Conservation (phyloP, 75 land plant species). For the Ceratopteris richardii region DNA sequence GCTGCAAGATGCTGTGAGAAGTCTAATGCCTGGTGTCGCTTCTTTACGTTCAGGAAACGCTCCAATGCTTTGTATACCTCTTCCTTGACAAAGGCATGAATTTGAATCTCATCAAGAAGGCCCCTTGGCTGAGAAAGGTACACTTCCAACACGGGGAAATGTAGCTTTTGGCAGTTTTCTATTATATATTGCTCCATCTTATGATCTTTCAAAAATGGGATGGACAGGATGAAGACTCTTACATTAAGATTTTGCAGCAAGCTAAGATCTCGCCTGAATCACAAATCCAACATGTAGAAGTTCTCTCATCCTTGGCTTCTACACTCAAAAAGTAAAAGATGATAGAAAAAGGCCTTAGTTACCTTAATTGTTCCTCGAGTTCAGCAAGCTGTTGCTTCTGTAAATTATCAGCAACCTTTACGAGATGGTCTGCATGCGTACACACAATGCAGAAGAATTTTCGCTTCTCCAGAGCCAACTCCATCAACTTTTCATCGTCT, state of each 20-base stretch:
- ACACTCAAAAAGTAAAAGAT: too few relatives aligned
- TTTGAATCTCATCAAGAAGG: neutral
- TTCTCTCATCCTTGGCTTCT: too few relatives aligned
- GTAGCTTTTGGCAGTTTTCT: neutral
- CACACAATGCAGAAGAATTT: conserved; percentile 1
- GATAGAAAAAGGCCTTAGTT: too few relatives aligned
- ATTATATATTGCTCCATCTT: neutral
- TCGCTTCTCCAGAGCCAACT: neutral
- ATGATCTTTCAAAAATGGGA: neutral
- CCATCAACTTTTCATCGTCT: neutral
- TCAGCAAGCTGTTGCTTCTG: neutral
- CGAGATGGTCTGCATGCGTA: neutral
- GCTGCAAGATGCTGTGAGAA: conserved; percentile 3
- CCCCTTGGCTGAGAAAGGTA: neutral
- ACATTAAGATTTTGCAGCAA: neutral
- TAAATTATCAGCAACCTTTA: neutral
- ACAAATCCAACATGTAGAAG: too few relatives aligned
- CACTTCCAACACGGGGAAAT: neutral
- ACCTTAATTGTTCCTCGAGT: neutral
- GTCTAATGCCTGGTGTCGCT: neutral
- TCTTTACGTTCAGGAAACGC: neutral
- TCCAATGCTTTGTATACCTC: neutral
- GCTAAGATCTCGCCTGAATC: neutral
- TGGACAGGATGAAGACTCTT: neutral
- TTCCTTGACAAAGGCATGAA: conserved; percentile 2